Base-by-base conservation (phyloP, 768 basidiomycete species). In the Chalciporus sphaerocephalus region DNA sequence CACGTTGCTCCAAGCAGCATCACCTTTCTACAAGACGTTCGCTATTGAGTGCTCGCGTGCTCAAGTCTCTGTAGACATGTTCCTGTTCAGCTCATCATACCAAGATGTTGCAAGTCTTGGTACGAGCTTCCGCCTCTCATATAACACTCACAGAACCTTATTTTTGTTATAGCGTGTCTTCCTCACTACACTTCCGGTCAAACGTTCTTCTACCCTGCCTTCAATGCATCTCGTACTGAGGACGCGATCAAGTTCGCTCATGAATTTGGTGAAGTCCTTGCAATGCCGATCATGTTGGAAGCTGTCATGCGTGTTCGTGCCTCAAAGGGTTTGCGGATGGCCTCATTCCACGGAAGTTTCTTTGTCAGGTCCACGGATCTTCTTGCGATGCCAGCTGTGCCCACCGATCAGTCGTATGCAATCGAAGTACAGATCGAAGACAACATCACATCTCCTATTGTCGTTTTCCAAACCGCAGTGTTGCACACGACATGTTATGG, bases 21-120 rank as follows among this genome's bases (percentile, higher is more conserved):
- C 86, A 15, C 80, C 87, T 4, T 99, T 95, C 74, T 98, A 97
- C 76, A 99, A 99, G 74, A 92, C 90, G 0, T 97, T 98, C 54
- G 93, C 96, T 15, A 99, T 98, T 59, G 96, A 98, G 56, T 98
- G 95, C 63, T 97, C 95, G 11, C 83, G 94, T 47, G 85, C 90
- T 5, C 96, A 98, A 66, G 91, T 99, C 36, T 92, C 93, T 0
- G 95, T 98, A 47, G 95, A 98, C 65, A 97, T 99, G 95, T 98
- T 98, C 84, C 74, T 99, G 47, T 98, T 97, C 74, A 90, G 90
- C 54, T 76, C 92, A 7, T 74, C 76, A 16, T 99, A 98, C 62
- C 93, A 94, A 55, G 96, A 98, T 68, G 92, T 98, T 35, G 92
- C 96, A 1, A 92, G 84, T 48, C 76, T 99, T 15, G 86, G 92